phyloP scores from a whole-genome alignment of 148 eudicot genomes.

The Dianthus caryophyllus region DNA sequence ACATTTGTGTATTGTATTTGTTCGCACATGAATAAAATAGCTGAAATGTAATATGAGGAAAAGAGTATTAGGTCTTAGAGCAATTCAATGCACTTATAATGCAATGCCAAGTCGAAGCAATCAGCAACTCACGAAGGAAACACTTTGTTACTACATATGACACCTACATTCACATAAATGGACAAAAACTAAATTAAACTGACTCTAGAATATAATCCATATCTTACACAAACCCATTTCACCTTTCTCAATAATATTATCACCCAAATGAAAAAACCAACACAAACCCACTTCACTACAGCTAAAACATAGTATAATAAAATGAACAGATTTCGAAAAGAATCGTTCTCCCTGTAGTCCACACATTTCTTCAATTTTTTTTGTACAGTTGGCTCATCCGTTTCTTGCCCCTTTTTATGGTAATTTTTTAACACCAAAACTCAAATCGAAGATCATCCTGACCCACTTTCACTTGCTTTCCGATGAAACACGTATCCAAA shows the following conservation, averaged over 20 bases:
- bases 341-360: too few species aligned
- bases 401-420: too few species aligned
- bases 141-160: neutral
- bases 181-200: conserved; percentile 4
- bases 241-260: neutral
- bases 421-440: too few species aligned
- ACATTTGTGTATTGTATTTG: too few species aligned
- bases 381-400: too few species aligned
- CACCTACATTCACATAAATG: conserved; percentile 4
- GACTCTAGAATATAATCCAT: neutral
- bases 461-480: too few species aligned
- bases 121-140: conserved; percentile 2
- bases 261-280: conserved; percentile 6
- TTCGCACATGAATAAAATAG: too few species aligned
- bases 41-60: too few species aligned
- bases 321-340: conserved; percentile 5
- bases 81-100: neutral
- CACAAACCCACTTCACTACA: conserved; percentile 8
- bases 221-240: neutral
- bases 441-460: too few species aligned
- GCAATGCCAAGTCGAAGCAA: neutral
- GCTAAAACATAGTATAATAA: neutral
- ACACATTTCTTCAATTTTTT: too few species aligned
- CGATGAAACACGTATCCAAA: too few species aligned
- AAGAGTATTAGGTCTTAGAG: too few species aligned